A percentile compares a stretch with the other conserved stretches of the same genome.
phyloP scores from a whole-genome alignment of 179 eudicot genomes.

The Beta macrorhiza region DNA sequence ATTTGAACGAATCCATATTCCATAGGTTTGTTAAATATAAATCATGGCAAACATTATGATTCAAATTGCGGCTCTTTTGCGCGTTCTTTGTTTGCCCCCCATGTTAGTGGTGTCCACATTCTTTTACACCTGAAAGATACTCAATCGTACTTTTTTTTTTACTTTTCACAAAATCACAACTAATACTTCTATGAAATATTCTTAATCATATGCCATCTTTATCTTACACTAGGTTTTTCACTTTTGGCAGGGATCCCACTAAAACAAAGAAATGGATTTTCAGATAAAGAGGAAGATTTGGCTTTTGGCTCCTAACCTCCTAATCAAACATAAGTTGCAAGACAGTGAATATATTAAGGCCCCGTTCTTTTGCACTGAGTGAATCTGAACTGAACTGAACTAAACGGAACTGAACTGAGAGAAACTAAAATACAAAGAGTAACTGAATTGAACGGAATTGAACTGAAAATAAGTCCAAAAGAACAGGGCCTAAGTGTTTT shows the following conservation, averaged over 20 bases:
- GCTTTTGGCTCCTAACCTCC: slow-evolving; percentile 6
- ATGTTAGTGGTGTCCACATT: slow-evolving; percentile 26
- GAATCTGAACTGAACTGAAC: too few species aligned
- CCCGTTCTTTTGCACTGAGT: too few species aligned
- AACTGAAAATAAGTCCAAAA: too few species aligned
- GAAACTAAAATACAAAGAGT: too few species aligned
- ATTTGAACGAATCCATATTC: not conserved
- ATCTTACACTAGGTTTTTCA: not conserved
- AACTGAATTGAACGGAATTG: too few species aligned
- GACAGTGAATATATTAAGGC: too few species aligned
- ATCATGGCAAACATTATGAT: slow-evolving; percentile 28
- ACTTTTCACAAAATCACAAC: too few species aligned
- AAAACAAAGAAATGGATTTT: not conserved
- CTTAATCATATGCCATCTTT: not conserved
- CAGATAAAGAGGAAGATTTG: not conserved
- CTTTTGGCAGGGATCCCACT: not conserved
- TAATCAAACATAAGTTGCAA: too few species aligned
- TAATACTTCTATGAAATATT: not conserved
- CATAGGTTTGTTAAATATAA: not conserved
- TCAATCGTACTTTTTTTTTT: too few species aligned
- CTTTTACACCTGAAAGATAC: not conserved
- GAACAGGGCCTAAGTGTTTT: too few species aligned
- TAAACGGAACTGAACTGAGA: too few species aligned
- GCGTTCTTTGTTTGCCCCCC: slow-evolving; percentile 11
- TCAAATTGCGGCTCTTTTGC: slow-evolving; percentile 28